Conservation (phyloP, 2,329 filamentous ascomycete species). For the Neocatenulostroma microsporum region DNA sequence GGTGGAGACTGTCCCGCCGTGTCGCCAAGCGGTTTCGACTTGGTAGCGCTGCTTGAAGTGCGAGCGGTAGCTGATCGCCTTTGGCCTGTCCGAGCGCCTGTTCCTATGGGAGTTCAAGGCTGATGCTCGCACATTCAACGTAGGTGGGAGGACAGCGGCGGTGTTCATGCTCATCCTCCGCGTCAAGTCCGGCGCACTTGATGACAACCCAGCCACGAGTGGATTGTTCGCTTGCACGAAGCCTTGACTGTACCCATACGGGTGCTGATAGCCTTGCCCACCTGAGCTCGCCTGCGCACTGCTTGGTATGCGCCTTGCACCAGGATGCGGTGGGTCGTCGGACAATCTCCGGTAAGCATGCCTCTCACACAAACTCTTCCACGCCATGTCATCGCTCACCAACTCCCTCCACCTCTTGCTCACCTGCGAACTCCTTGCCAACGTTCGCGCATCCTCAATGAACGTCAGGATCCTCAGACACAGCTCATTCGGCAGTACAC, state of each 20-base stretch:
- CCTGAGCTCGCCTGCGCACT: conserved; percentile 5
- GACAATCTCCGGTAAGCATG: conserved; percentile 68
- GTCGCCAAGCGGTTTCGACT: conserved; percentile 94
- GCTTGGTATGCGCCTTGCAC: conserved; percentile 15
- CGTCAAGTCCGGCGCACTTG: conserved; percentile 41
- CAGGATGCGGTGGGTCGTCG: conserved; percentile 30
- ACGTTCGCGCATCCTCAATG: conserved; percentile 90
- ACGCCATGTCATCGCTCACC: conserved; percentile 92
- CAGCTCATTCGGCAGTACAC: conserved; percentile 81
- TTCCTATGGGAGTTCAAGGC: conserved; percentile 30
- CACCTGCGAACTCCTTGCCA: conserved; percentile 88
- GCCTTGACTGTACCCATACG: conserved; percentile 20
- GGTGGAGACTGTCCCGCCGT: conserved; percentile 71
- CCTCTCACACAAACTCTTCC: conserved; percentile 95
- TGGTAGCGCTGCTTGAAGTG: conserved; percentile 98
- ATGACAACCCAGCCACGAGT: conserved; percentile 35
- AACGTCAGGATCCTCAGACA: conserved; percentile 92
- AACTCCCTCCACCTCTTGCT: conserved; percentile 89
- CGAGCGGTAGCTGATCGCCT: conserved; percentile 78
- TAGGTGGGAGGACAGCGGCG: conserved; percentile 17
- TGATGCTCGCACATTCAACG: conserved; percentile 14
- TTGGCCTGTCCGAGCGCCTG: conserved; percentile 42
- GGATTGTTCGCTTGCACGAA: conserved; percentile 20
- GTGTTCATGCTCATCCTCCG: conserved; percentile 17
- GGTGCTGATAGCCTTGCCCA: conserved; percentile 13